Evolutionary conservation across 495 filamentous ascomycete species (phyloP), one percentile per base, ranked within the genome.

Genomic region (Pyronema domesticum): DNA sequence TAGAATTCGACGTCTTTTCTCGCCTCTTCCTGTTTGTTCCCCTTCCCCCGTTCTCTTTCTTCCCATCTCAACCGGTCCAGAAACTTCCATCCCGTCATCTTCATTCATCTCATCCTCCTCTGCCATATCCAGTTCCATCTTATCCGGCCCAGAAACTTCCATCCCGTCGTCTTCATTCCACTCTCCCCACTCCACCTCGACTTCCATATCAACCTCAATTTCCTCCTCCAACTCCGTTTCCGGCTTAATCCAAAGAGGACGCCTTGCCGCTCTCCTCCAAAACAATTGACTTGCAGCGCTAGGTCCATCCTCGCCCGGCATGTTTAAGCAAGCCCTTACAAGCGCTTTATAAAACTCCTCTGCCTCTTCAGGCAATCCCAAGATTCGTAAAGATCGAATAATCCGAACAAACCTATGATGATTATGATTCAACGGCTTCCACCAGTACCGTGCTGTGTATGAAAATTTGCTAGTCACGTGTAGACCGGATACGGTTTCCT

Each of bases 401-500:
- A 81, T 78, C 42, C 77, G 68, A 1, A 74, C 74, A 44, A 81
- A 76, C 46, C 78, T 73, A 0, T 74, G 65, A 58, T 81, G 77
- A 52, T 80, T 79, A 64, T 80, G 78, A 13, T 33, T 11, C 0
- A 46, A 51, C 17, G 48, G 58, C 62, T 36, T 46, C 46, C 17
- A 57, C n/a, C 46, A 49, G 19, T 23, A 7, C 34, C 8, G 10
- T 6, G n/a, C 44, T 54, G 43, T 50, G 48, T 30, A 56, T 46
- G 36, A 13, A 39, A 51, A 23, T 48, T 58, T 19, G 51, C 56
- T 8, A 17, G 37, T 30, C n/a, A n/a, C n/a, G 23, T 43, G 37
- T 55, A 59, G 40, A 46, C 43, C 11, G 44, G 46, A 36, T 11
- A 34, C 6, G 9, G 34, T 17, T 13, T 33, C 37, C 51, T 57